A percentile compares a stretch with the other conserved stretches of the same genome.
Evolutionary conservation across 768 basidiomycete species (phyloP).

Genomic region (Suillus paluster): DNA sequence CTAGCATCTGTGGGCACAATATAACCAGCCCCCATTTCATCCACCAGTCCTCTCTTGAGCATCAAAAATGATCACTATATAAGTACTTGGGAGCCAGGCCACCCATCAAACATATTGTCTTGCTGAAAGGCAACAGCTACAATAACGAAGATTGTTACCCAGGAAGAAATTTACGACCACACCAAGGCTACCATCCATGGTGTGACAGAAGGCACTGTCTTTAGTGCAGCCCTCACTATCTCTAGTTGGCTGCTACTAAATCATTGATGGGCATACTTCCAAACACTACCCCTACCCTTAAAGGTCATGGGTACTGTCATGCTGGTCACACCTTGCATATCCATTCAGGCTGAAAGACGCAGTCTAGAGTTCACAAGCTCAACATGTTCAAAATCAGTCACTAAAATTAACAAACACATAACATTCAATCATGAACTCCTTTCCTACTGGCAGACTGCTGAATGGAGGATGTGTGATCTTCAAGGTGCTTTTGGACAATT

Average conservation of each 20-base stretch:
- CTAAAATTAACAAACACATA: neutral
- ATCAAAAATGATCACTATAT: too few relatives aligned
- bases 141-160: slow-evolving; percentile 35
- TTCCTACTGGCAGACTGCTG: slow-evolving; percentile 51
- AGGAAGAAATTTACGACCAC: slow-evolving; percentile 60
- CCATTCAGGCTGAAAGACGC: slow-evolving; percentile 77
- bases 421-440: neutral
- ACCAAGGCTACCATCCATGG: slow-evolving; percentile 62
- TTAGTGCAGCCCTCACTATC: slow-evolving; percentile 51
- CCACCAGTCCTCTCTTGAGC: slow-evolving; percentile 67
- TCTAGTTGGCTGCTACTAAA: slow-evolving; percentile 57
- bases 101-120: neutral
- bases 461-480: slow-evolving; percentile 53
- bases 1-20: slow-evolving; percentile 1
- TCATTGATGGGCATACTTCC: slow-evolving; percentile 60
- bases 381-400: slow-evolving; percentile 52
- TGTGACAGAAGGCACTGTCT: slow-evolving; percentile 56
- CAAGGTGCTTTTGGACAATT: slow-evolving; percentile 53
- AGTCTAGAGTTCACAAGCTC: slow-evolving; percentile 60
- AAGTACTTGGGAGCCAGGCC: too few relatives aligned
- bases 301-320: slow-evolving; percentile 74
- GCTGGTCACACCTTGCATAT: slow-evolving; percentile 64
- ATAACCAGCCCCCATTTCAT: slow-evolving; percentile 48
- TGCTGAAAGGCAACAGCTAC: neutral
- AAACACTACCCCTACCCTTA: slow-evolving; percentile 64